These are phyloP conservation scores for Xylariaceae sp. DNA, from an alignment of 2,329 filamentous ascomycete genomes.

Conservation along the genomic window DNA sequence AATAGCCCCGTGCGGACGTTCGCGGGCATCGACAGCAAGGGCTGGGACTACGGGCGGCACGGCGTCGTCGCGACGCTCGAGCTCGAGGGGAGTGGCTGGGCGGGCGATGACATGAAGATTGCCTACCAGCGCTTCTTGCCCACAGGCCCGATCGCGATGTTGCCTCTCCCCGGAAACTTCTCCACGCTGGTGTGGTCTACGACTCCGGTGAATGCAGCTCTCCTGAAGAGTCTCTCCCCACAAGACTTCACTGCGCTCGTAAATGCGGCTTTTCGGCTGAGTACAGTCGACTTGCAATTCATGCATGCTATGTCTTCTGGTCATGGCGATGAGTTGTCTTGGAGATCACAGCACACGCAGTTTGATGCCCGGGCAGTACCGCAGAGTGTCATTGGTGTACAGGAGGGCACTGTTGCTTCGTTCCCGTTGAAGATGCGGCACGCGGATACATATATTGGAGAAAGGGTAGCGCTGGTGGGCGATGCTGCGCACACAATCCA, in stretches of 20 bases:
- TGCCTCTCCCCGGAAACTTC: conserved; percentile 79
- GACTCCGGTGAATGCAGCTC: conserved; percentile 71
- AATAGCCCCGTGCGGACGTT: conserved; percentile 92
- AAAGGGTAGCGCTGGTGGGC: conserved; percentile 86
- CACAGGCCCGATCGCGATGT: conserved; percentile 83
- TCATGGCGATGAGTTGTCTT: conserved; percentile 73
- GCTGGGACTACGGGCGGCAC: conserved; percentile 91
- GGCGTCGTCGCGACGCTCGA: conserved; percentile 87
- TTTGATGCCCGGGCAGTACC: conserved; percentile 56
- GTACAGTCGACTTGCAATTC: conserved; percentile 74
- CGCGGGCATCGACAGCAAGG: conserved; percentile 76
- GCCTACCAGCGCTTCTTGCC: conserved; percentile 96
- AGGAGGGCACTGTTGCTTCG: conserved; percentile 75
- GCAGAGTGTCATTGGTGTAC: conserved; percentile 63
- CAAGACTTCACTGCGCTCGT: conserved; percentile 80
- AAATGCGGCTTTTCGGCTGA: conserved; percentile 87
- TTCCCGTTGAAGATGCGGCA: conserved; percentile 91
- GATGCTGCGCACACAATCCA: conserved; percentile 96
- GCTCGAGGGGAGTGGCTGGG: conserved; percentile 59
- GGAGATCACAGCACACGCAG: conserved; percentile 71
- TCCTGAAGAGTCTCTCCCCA: conserved; percentile 70
- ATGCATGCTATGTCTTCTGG: conserved; percentile 62
- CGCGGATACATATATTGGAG: conserved; percentile 86
- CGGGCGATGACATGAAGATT: conserved; percentile 57
- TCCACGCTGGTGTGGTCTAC: conserved; percentile 95